Conservation (phyloP, 768 basidiomycete species). For the Auricularia sp. region DNA sequence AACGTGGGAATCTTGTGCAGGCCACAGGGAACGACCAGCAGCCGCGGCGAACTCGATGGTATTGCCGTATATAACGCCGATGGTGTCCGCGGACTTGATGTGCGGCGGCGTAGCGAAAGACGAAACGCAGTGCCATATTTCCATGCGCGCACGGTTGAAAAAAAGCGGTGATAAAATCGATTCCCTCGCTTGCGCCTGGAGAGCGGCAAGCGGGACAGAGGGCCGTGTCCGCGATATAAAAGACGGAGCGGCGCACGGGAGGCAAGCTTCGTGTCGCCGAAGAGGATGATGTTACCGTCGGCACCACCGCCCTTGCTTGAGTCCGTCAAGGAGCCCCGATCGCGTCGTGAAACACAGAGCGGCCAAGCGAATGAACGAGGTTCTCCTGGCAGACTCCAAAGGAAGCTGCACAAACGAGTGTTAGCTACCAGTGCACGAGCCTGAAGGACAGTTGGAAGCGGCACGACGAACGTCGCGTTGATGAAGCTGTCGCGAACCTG, state of each 20-base stretch:
- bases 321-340: neutral
- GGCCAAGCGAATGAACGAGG: neutral
- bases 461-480: too few relatives aligned
- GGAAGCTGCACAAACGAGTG: too few relatives aligned
- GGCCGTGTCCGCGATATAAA: too few relatives aligned
- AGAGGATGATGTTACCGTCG: constrained; percentile 5
- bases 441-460: too few relatives aligned
- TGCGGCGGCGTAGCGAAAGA: neutral
- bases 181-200: neutral
- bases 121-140: neutral
- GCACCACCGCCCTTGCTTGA: constrained; percentile 3
- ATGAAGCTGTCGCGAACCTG: too few relatives aligned
- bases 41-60: constrained; percentile 20
- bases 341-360: neutral
- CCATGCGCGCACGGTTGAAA: neutral
- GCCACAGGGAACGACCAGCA: constrained; percentile 18
- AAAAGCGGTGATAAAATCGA: neutral
- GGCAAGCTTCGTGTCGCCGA: constrained; percentile 5
- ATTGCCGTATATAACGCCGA: constrained; percentile 10
- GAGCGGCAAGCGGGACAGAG: too few relatives aligned
- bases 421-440: too few relatives aligned
- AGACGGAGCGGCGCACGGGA: neutral
- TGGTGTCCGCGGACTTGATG: neutral
- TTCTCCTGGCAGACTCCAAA: too few relatives aligned
- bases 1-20: constrained; percentile 17